A percentile compares a stretch with the other conserved stretches of the same genome.
These are phyloP conservation scores for Litsea cubeba DNA, from an alignment of 164 flowering plant genomes.

Conservation along the genomic window DNA sequence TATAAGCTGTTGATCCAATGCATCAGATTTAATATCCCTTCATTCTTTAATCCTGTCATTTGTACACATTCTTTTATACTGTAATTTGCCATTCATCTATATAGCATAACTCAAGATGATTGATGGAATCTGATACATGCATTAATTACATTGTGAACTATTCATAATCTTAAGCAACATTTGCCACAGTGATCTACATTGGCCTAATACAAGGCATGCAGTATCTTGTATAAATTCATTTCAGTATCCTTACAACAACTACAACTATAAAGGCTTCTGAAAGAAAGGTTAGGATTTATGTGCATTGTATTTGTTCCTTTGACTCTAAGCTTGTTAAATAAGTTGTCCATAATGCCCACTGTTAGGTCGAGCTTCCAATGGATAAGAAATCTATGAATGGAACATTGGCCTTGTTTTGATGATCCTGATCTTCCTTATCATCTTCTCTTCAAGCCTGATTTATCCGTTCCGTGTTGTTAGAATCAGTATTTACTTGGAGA, in stretches of 20 bases:
- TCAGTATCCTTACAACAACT: neutral
- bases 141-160: no score
- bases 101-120: no score
- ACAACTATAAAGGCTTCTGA: neutral
- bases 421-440: constrained; percentile 29
- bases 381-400: constrained; percentile 63
- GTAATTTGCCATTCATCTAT: no score
- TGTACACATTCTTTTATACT: no score
- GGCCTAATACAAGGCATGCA: no score
- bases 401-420: constrained; percentile 7
- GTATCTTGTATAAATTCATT: neutral
- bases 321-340: neutral
- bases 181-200: no score
- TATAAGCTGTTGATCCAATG: no score
- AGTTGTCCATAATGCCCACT: neutral
- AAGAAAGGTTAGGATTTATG: neutral
- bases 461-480: constrained; percentile 45
- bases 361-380: constrained; percentile 24
- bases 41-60: no score
- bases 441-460: constrained; percentile 43
- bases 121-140: no score
- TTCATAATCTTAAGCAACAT: no score
- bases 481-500: constrained; percentile 55
- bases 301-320: constrained; percentile 2
- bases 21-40: no score